Percentiles rank a stretch among this genome's conserved stretches.
phyloP scores from a whole-genome alignment of 225 moss, liverwort and hornwort species.

The Asterella californica region DNA sequence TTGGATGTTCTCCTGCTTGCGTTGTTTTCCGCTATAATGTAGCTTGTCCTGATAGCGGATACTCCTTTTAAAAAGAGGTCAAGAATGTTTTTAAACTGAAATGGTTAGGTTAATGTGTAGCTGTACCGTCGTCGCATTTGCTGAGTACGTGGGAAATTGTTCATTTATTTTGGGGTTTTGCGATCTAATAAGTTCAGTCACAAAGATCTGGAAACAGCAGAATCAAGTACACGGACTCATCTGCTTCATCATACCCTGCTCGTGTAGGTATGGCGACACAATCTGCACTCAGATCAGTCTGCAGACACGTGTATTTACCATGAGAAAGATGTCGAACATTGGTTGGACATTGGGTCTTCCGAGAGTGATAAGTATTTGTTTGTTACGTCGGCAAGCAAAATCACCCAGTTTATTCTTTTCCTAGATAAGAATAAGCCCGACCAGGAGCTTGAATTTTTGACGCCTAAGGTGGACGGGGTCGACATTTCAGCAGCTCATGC shows the following conservation, averaged over 20 bases:
- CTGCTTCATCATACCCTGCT: not conserved
- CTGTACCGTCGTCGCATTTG: not conserved
- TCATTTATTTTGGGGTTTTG: not conserved
- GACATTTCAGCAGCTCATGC: conserved; percentile 71
- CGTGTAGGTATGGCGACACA: conserved; percentile 81
- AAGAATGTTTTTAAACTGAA: not conserved
- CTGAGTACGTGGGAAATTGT: too few relatives aligned
- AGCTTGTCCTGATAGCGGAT: not conserved
- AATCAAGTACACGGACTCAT: too few relatives aligned
- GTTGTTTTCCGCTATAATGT: not conserved
- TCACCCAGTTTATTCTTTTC: conserved; percentile 77
- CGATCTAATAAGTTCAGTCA: not conserved
- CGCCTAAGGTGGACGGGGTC: conserved; percentile 71
- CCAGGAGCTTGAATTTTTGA: conserved; percentile 58
- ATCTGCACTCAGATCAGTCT: conserved; percentile 53
- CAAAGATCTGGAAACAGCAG: not conserved
- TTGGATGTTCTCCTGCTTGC: not conserved
- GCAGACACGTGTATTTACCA: conserved; percentile 65
- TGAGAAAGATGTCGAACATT: conserved; percentile 80
- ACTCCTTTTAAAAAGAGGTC: not conserved
- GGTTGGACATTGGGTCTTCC: conserved; percentile 57
- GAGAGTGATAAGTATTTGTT: conserved; percentile 71
- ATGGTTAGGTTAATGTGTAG: not conserved
- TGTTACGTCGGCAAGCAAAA: conserved; percentile 69
- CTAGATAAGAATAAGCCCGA: conserved; percentile 54